Evolutionary conservation across 495 filamentous ascomycete species (phyloP), one percentile per base, ranked within the genome.

Genomic region (Podospora comata): DNA sequence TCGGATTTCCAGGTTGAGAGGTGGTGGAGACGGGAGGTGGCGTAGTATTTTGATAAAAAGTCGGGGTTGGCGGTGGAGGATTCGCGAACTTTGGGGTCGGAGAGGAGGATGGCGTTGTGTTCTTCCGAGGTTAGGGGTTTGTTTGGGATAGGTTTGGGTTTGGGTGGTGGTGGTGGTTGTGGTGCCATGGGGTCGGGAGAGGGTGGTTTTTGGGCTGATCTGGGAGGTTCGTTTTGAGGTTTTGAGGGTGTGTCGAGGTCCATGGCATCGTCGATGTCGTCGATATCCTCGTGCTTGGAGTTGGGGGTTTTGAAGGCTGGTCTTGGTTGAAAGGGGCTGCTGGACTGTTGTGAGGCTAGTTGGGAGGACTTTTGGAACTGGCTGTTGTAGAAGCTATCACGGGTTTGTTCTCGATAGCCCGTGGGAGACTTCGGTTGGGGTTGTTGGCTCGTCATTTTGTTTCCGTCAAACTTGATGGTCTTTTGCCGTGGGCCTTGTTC

Each of bases 1-100:
- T 97, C 90, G 0, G 94, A 90, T 84, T 97, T 98, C 95, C 94
- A 97, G 11, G 89, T 91, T 2, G 95, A 97, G 1, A 99, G 81
- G 74, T 99, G 94, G 78, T 99, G 95, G 18, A 99, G 84, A 5
- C 95, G 89, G 53, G 93, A 97, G 76, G 97, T 92, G 65, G 90
- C 89, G 72, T 97, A 98, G 75, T 91, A 99, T 71, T 97, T 93
- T 65, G 94, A 91, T 1, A 99, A 79, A 65, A 99, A 99, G 55
- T 94, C 89, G 0, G 95, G 94, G 67, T 98, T 94, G 11, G 89
- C 91, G 16, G 90, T 92, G 30, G 92, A 94, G 0, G 92, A 91
- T 67, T 94, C 92, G 53, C 90, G 85, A 71, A 96, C 91, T 27
- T 87, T 85, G 18, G 95, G 92, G 73, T 97, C 92, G 9, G 88